These are phyloP conservation scores for Senna tora DNA, from an alignment of 306 rosid species.

Conservation along the genomic window DNA sequence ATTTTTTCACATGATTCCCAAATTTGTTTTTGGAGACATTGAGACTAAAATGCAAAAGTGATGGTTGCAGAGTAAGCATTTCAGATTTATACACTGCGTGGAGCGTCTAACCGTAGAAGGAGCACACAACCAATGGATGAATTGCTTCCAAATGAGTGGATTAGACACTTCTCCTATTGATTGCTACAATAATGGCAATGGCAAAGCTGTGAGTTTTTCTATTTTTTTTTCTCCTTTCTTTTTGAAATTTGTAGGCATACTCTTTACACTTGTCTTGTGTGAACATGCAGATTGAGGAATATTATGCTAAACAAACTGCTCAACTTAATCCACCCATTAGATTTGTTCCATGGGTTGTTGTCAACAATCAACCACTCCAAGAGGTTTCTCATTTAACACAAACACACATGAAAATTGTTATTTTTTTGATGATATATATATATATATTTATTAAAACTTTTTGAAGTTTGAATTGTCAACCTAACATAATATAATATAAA, in stretches of 20 bases:
- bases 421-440: no score
- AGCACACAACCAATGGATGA: conserved; percentile 55
- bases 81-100: conserved; percentile 66
- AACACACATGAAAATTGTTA: no score
- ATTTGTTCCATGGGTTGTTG: conserved; percentile 91
- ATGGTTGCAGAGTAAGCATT: conserved; percentile 69
- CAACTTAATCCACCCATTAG: conserved; percentile 66
- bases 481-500: no score
- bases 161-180: conserved; percentile 58
- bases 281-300: conserved; percentile 60
- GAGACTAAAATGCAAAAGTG: no score
- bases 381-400: conserved; percentile 52
- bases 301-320: conserved; percentile 64
- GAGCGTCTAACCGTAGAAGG: conserved; percentile 57
- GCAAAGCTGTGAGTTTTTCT: conserved; percentile 56
- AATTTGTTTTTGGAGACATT: no score
- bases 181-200: conserved; percentile 77
- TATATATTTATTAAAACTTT: no score
- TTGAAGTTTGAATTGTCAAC: no score
- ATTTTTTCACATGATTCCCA: no score
- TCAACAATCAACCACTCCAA: conserved; percentile 67
- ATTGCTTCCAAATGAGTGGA: conserved; percentile 65
- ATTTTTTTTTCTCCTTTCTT: conserved; percentile 28
- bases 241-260: no score
- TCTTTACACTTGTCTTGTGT: no score